These are phyloP conservation scores for Chlorella sp. DNA, from an alignment of 139 green algal species.

Conservation along the genomic window DNA sequence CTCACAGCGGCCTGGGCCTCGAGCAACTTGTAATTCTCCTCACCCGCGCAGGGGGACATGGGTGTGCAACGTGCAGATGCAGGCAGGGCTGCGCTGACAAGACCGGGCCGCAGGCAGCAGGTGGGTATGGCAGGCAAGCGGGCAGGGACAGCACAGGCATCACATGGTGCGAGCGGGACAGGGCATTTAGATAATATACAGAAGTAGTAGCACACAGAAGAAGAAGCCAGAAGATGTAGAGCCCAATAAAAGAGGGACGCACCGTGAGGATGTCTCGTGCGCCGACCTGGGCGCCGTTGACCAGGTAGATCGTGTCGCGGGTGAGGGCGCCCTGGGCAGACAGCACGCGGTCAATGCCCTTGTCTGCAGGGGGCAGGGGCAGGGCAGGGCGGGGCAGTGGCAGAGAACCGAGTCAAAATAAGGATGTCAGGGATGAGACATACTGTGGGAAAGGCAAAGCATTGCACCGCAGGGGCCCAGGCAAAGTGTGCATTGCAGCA, in stretches of 20 bases:
- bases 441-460: too few species aligned
- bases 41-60: constrained; percentile 12
- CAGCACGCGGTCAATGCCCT: constrained; percentile 75
- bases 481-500: too few species aligned
- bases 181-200: too few species aligned
- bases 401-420: too few species aligned
- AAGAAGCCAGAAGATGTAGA: neutral
- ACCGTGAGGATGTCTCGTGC: constrained; percentile 75
- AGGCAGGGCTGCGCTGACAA: neutral
- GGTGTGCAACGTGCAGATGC: neutral
- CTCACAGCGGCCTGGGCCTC: constrained; percentile 36
- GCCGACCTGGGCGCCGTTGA: constrained; percentile 78
- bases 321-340: constrained; percentile 74
- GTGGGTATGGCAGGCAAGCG: neutral
- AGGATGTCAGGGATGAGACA: too few species aligned
- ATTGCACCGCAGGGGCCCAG: too few species aligned
- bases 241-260: neutral
- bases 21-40: constrained; percentile 31
- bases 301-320: constrained; percentile 84
- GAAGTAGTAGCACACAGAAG: neutral
- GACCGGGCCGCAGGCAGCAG: neutral
- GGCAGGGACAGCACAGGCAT: neutral
- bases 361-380: constrained; percentile 40
- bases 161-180: neutral
- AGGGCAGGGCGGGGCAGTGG: neutral